Conservation (phyloP, 495 filamentous ascomycete species). For the Penicillium goetzii region DNA sequence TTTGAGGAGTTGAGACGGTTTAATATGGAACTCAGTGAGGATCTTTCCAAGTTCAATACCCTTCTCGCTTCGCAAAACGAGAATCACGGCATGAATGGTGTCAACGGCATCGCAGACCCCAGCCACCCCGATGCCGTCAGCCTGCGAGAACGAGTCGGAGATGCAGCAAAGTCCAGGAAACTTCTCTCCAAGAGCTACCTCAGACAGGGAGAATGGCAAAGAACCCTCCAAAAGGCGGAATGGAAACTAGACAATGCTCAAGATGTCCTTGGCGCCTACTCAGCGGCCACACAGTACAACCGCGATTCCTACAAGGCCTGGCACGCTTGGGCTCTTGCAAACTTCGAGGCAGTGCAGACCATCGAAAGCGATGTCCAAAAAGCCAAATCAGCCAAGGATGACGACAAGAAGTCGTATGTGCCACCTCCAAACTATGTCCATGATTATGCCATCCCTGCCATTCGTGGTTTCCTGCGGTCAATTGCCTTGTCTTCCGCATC, state of each 20-base stretch:
- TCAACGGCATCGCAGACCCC: conserved; percentile 61
- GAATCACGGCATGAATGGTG: conserved; percentile 56
- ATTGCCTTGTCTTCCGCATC: conserved; percentile 89
- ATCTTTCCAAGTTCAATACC: conserved; percentile 64
- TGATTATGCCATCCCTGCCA: conserved; percentile 90
- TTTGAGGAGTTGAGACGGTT: conserved; percentile 81
- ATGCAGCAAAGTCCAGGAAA: conserved; percentile 57
- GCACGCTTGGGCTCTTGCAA: conserved; percentile 98
- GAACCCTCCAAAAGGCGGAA: conserved; percentile 76
- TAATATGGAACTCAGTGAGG: conserved; percentile 74
- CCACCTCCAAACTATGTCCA: conserved; percentile 65
- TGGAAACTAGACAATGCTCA: conserved; percentile 75
- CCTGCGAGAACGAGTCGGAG: conserved; percentile 46
- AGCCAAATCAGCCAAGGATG: conserved; percentile 57
- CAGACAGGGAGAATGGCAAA: conserved; percentile 95
- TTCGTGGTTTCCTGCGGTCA: conserved; percentile 93
- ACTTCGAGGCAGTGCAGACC: conserved; percentile 94
- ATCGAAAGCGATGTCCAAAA: conserved; percentile 60
- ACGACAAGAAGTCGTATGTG: conserved; percentile 27
- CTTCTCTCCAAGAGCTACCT: conserved; percentile 94
- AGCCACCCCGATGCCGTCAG: conserved; percentile 43
- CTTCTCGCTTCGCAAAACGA: conserved; percentile 52
- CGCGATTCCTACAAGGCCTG: conserved; percentile 97
- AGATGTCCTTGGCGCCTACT: conserved; percentile 79
- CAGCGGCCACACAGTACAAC: conserved; percentile 87